Conservation (phyloP, 257 asterid genomes). For the Penstemon barbatus region DNA sequence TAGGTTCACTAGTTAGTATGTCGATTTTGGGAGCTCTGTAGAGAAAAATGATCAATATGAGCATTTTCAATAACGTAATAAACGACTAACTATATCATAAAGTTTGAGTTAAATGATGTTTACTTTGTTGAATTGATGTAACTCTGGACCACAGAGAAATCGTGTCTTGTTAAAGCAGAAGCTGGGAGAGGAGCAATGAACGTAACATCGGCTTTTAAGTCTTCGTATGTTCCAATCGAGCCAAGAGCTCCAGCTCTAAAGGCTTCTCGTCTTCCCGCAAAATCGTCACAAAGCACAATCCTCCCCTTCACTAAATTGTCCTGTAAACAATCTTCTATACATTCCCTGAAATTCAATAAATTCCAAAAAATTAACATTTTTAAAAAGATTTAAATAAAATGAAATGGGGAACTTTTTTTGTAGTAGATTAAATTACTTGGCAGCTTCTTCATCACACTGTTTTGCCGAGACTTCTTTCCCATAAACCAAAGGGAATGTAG, state of each 20-base stretch:
- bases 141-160: neutral
- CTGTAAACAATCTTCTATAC: neutral
- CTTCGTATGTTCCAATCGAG: neutral
- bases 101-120: neutral
- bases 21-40: slow-evolving; percentile 10
- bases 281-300: slow-evolving; percentile 20
- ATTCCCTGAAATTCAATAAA: neutral
- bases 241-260: slow-evolving; percentile 9
- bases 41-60: neutral
- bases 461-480: slow-evolving; percentile 22
- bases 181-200: neutral
- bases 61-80: neutral
- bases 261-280: neutral
- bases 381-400: too few relatives aligned
- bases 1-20: slow-evolving; percentile 8
- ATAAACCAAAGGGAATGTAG: slow-evolving; percentile 20
- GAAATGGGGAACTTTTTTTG: neutral
- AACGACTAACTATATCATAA: too few relatives aligned
- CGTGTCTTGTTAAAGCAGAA: neutral
- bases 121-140: neutral
- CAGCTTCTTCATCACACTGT: neutral
- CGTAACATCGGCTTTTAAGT: neutral
- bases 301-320: slow-evolving; percentile 24
- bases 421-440: slow-evolving; percentile 5
- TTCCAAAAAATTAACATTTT: too few relatives aligned